phyloP scores from a whole-genome alignment of 225 moss, liverwort and hornwort genomes.

The Pseudoscleropodium purum region DNA sequence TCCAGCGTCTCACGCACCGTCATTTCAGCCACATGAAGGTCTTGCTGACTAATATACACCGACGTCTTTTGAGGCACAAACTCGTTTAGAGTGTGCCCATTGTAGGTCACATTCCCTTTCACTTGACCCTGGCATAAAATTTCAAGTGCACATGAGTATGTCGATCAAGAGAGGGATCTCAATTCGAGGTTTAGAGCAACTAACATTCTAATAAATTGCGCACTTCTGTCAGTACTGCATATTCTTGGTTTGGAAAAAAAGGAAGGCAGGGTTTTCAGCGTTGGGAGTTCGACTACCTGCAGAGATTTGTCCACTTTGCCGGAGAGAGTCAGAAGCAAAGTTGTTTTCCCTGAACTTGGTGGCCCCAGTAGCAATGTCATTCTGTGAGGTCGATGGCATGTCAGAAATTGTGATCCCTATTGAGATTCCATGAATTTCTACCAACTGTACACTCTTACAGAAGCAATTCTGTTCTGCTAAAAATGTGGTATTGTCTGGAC shows the following conservation, averaged over 20 bases:
- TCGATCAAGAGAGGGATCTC: not conserved
- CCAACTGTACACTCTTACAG: not conserved
- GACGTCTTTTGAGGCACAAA: conserved; percentile 89
- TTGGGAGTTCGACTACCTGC: conserved; percentile 1
- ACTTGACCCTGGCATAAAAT: conserved; percentile 26
- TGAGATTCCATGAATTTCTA: not conserved
- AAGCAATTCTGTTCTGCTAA: not conserved
- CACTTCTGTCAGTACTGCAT: too few relatives aligned
- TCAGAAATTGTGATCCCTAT: not conserved
- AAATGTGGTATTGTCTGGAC: not conserved
- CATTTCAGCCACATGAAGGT: conserved; percentile 77
- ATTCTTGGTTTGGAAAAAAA: not conserved
- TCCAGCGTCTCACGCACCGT: conserved; percentile 86
- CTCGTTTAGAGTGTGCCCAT: conserved; percentile 60
- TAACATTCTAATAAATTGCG: not conserved
- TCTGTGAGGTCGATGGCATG: conserved; percentile 1
- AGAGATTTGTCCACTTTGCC: conserved; percentile 43
- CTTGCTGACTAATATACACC: conserved; percentile 79
- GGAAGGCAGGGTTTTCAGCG: not conserved
- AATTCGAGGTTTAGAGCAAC: not conserved
- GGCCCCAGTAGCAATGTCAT: conserved; percentile 52
- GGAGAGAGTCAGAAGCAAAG: conserved; percentile 49
- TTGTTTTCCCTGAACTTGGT: conserved; percentile 60
- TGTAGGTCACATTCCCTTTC: conserved; percentile 63
- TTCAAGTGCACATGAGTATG: not conserved